Conservation (phyloP, 495 filamentous ascomycete genomes). For the Acidiella bohemica region DNA sequence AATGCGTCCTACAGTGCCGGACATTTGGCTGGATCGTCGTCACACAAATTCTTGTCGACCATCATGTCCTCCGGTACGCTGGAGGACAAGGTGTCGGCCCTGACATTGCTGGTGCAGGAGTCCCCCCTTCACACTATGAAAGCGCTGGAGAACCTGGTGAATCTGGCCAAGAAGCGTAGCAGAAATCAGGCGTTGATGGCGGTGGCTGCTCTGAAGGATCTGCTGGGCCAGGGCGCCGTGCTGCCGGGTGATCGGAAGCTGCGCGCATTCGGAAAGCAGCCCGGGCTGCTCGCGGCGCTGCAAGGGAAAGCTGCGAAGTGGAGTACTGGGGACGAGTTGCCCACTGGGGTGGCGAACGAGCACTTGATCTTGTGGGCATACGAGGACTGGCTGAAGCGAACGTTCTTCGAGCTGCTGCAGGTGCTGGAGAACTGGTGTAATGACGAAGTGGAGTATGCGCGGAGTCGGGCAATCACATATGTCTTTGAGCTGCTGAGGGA, state of each 20-base stretch:
- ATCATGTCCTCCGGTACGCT: constrained; percentile 95
- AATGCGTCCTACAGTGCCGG: constrained; percentile 44
- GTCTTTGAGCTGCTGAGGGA: constrained; percentile 81
- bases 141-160: constrained; percentile 68
- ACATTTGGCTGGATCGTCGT: constrained; percentile 50
- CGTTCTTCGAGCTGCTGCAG: constrained; percentile 83
- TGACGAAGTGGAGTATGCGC: constrained; percentile 85
- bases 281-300: constrained; percentile 55
- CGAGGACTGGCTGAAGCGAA: constrained; percentile 84
- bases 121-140: constrained; percentile 87
- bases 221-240: constrained; percentile 75
- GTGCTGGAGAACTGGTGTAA: constrained; percentile 80
- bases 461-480: constrained; percentile 71
- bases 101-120: constrained; percentile 88
- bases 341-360: constrained; percentile 50
- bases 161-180: constrained; percentile 73
- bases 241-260: constrained; percentile 73
- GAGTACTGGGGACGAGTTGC: constrained; percentile 52
- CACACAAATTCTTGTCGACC: constrained; percentile 84
- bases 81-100: constrained; percentile 88
- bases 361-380: constrained; percentile 85
- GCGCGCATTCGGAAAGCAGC: constrained; percentile 63
- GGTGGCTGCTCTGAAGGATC: constrained; percentile 79
- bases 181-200: constrained; percentile 89
- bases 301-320: constrained; percentile 45